Evolutionary conservation across 495 filamentous ascomycete species (phyloP).

Genomic region (Penicillium cataractarum): DNA sequence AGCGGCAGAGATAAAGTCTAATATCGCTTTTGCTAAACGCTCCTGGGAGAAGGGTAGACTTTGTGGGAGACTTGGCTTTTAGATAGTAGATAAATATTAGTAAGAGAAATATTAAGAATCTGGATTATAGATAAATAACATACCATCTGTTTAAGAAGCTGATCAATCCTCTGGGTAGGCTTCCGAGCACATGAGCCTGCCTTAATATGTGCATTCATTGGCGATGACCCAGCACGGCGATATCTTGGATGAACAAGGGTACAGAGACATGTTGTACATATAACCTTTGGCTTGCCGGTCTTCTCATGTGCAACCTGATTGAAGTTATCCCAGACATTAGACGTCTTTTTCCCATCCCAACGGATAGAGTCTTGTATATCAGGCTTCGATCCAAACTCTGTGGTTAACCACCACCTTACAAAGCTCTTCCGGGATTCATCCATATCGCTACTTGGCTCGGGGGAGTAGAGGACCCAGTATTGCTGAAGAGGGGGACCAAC

Average conservation of each 20-base stretch:
- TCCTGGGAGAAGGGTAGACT: neutral
- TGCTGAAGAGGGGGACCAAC: neutral
- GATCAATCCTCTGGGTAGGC: neutral
- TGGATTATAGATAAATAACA: neutral
- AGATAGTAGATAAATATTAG: neutral
- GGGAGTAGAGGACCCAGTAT: constrained; percentile 1
- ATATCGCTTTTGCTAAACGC: neutral
- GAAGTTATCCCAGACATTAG: neutral
- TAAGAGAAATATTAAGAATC: neutral
- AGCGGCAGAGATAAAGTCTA: neutral
- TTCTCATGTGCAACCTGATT: neutral
- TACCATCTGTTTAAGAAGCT: neutral
- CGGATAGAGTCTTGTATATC: no score
- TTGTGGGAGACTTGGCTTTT: neutral
- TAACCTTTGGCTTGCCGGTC: constrained; percentile 1
- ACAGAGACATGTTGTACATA: neutral
- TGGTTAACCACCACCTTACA: neutral
- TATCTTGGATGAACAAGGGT: constrained; percentile 3
- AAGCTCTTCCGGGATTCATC: neutral
- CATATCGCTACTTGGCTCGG: neutral
- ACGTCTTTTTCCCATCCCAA: neutral
- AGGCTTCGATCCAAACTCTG: neutral
- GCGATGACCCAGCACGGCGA: neutral
- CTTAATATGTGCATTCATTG: neutral
- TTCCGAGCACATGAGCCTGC: neutral